Base-by-base conservation (phyloP, 306 rosid genomes). In the Medicago ruthenica region DNA sequence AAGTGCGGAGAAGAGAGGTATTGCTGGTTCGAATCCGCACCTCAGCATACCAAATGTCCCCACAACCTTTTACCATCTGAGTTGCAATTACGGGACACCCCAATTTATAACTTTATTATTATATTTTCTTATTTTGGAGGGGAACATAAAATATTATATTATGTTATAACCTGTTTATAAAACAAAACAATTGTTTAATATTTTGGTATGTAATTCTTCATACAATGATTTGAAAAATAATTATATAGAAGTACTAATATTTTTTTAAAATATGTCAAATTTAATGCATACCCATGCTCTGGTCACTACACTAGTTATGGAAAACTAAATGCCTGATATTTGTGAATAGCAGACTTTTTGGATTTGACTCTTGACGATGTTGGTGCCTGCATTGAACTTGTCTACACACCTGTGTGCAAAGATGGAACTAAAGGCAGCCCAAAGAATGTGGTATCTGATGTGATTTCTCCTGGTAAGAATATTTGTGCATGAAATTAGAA, bases 281-380 rank as follows among this genome's bases (percentile, higher is more conserved):
- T 55, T 9, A 55, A 20, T 22, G 24, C 13, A 55, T 55, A 10
- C 15, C 15, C 7, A 5, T 55, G 61, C 24, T 18, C 20, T 1
- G 24, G 61, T 55, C 31, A 20, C 34, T 55, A 12, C 61, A 18
- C 27, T 20, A 9, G 61, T 55, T 62, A 42, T 58, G 66, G 57
- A 61, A 70, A 76, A 51, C 37, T 75, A 81, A 70, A 37, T 59
- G 40, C 57, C 65, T 72, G 70, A 48, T 79, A 8, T 55, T 65
- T 77, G 61, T 83, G 67, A 42, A 41, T 74, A 70, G 69, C 86
- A 90, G 99, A 90, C 9, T 88, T 83, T 87, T 78, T 86, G 82
- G 91, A 95, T 85, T 87, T 95, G 89, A 89, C 90, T 20, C 85
- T 95, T 77, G 90, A 85, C 18, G 98, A 95, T 71, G 93, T 95